These are phyloP conservation scores for Cryptococcus sp. DNA, from an alignment of 1,284 basidiomycete genomes.

Conservation along the genomic window DNA sequence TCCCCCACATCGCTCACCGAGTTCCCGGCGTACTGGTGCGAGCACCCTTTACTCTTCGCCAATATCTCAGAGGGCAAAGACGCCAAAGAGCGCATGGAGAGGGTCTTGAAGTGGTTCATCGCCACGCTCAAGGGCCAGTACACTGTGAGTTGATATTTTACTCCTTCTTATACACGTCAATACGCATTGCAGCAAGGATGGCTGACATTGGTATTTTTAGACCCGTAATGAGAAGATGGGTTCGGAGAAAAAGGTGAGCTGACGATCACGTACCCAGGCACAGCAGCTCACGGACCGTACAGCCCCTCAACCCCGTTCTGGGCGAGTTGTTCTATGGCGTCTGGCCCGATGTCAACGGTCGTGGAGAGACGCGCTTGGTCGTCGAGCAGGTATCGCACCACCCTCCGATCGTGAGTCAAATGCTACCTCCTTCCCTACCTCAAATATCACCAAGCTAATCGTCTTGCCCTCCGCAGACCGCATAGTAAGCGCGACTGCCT, in stretches of 20 bases:
- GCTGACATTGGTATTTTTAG: conserved; percentile 18
- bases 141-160: conserved; percentile 56
- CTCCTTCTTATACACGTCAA: neutral
- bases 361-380: conserved; percentile 78
- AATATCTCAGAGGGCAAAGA: conserved; percentile 74
- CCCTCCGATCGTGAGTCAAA: conserved; percentile 67
- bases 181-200: neutral
- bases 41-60: conserved; percentile 79
- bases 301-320: conserved; percentile 89
- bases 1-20: conserved; percentile 71
- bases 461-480: conserved; percentile 48
- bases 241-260: conserved; percentile 80
- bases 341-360: conserved; percentile 80
- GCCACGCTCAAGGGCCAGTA: conserved; percentile 93
- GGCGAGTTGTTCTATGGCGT: conserved; percentile 92
- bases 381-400: conserved; percentile 99
- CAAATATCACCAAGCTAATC: neutral
- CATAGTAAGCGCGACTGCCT: conserved; percentile 29
- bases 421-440: neutral
- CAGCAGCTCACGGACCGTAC: conserved; percentile 6
- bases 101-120: conserved; percentile 88
- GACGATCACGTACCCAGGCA: too few relatives aligned
- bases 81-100: conserved; percentile 69
- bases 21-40: conserved; percentile 93
- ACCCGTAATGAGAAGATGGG: conserved; percentile 90